Percentiles rank a stretch among this genome's conserved stretches.
phyloP scores from a whole-genome alignment of 768 basidiomycete species.

The Suillus alpinus region DNA sequence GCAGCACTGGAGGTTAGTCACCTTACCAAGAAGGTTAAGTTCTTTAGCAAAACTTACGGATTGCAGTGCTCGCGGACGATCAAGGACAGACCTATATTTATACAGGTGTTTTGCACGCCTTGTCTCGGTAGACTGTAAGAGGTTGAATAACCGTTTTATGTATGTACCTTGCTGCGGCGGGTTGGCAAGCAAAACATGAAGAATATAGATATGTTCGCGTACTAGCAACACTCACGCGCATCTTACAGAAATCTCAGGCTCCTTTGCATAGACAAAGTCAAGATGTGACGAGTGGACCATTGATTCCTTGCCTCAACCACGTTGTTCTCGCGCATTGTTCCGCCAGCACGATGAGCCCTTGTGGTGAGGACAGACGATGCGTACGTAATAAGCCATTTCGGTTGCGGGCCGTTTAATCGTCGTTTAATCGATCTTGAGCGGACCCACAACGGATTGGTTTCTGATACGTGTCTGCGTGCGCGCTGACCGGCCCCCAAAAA shows the following conservation, averaged over 20 bases:
- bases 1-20: conserved; percentile 26
- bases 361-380: conserved; percentile 25
- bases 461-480: conserved; percentile 30
- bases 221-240: conserved; percentile 9
- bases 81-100: conserved; percentile 16
- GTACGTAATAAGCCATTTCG: conserved; percentile 37
- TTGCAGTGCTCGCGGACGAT: conserved; percentile 17
- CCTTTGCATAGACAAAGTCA: conserved; percentile 27
- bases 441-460: conserved; percentile 28
- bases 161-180: conserved; percentile 23
- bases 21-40: conserved; percentile 4
- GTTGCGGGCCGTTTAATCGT: conserved; percentile 31
- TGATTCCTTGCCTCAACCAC: conserved; percentile 27
- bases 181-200: conserved; percentile 20
- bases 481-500: conserved; percentile 21
- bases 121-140: conserved; percentile 20
- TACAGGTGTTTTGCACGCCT: conserved; percentile 12
- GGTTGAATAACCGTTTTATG: conserved; percentile 22
- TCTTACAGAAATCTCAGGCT: conserved; percentile 29
- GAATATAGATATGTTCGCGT: conserved; percentile 18
- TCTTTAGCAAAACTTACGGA: conserved; percentile 16
- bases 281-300: conserved; percentile 33
- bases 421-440: conserved; percentile 37
- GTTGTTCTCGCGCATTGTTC: conserved; percentile 26
- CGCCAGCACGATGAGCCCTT: conserved; percentile 29